phyloP scores from a whole-genome alignment of 164 flowering plant genomes.

The Vitis vinifera region ASM3070453v1 NC_081812.1:20627001-20627500 shows the following conservation, averaged over 20 bases:
- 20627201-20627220: too few species aligned
- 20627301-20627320: too few species aligned
- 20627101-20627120: constrained; percentile 30
- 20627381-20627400: too few species aligned
- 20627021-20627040: constrained; percentile 19
- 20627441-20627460: constrained; percentile 24
- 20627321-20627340: too few species aligned
- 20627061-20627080: constrained; percentile 20
- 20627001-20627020: background rate
- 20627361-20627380: background rate
- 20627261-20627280: too few species aligned
- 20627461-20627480: constrained; percentile 33
- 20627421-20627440: too few species aligned
- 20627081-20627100: constrained; percentile 24
- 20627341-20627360: too few species aligned
- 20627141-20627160: constrained; percentile 34
- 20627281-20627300: too few species aligned
- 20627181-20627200: too few species aligned
- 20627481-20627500: constrained; percentile 30
- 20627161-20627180: background rate
- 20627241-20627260: too few species aligned
- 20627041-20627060: constrained; percentile 15
- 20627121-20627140: constrained; percentile 46
- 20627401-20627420: too few species aligned
- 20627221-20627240: too few species aligned